These are phyloP conservation scores for Pichia sp. DNA, from an alignment of 1,139 yeast species.

Conservation along the genomic window DNA sequence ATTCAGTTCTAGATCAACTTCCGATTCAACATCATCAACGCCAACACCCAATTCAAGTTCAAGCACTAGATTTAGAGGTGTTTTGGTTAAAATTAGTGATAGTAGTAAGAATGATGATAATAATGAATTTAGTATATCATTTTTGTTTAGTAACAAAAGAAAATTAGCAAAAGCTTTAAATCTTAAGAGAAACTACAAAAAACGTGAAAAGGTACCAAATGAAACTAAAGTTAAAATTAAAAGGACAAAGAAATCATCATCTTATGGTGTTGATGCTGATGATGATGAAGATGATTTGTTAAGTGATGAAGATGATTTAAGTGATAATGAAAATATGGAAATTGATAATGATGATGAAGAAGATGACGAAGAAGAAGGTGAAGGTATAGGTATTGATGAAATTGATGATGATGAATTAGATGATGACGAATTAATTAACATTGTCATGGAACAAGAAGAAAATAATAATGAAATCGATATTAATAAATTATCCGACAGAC, in stretches of 20 bases:
- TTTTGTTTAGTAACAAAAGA: background rate
- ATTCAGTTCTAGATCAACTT: background rate
- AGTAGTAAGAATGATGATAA: conserved; percentile 27
- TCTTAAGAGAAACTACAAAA: background rate
- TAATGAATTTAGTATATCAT: conserved; percentile 6
- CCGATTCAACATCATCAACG: background rate
- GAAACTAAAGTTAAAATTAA: background rate
- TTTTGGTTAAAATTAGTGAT: conserved; percentile 10
- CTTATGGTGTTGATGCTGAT: conserved; percentile 21
- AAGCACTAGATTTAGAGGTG: background rate
- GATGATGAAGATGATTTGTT: conserved; percentile 16
- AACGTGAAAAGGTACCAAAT: background rate
- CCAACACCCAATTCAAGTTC: background rate
- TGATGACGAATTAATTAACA: conserved; percentile 20
- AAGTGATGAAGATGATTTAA: background rate
- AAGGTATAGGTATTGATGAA: conserved; percentile 7
- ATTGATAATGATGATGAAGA: conserved; percentile 19
- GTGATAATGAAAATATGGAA: background rate
- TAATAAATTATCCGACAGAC: conserved; percentile 57
- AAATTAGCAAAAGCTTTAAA: background rate
- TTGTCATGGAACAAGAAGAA: conserved; percentile 8
- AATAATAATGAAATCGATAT: conserved; percentile 33
- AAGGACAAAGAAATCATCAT: background rate
- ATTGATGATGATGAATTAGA: conserved; percentile 12
- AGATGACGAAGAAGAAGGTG: conserved; percentile 7